Conservation (phyloP, 306 rosid genomes). For the Quercus cerris region DNA sequence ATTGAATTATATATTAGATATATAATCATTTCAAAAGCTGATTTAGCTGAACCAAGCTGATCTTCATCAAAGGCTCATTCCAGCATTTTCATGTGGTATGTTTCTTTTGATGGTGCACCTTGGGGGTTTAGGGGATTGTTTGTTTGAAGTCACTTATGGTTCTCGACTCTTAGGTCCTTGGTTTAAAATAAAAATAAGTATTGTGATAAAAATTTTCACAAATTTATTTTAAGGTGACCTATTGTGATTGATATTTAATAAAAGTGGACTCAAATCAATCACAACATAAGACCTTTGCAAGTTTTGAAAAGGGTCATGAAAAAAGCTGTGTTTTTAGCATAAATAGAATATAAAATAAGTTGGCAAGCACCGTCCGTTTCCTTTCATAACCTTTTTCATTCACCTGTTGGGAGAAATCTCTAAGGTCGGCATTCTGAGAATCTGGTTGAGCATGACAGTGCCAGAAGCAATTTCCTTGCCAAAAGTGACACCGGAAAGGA, state of each 20-base stretch:
- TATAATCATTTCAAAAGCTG: conserved; percentile 38
- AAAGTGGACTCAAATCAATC: no score
- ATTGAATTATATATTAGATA: conserved; percentile 29
- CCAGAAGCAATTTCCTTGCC: neutral
- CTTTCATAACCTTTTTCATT: neutral
- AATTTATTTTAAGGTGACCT: no score
- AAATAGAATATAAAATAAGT: neutral
- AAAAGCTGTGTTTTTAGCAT: neutral
- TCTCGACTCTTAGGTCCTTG: neutral
- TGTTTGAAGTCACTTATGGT: neutral
- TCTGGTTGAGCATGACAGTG: neutral
- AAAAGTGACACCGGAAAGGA: neutral
- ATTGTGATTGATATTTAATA: no score
- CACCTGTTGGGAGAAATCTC: neutral
- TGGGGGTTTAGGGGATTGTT: neutral
- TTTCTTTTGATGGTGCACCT: neutral
- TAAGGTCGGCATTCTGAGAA: neutral
- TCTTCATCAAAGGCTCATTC: neutral
- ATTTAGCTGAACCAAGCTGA: conserved; percentile 33
- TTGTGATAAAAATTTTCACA: no score
- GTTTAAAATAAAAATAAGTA: no score
- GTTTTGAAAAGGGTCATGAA: no score
- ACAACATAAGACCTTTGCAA: no score
- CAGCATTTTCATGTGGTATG: neutral
- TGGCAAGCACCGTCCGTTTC: neutral